A percentile compares a stretch with the other conserved stretches of the same genome.
Evolutionary conservation across 2,329 filamentous ascomycete genomes (phyloP).

Genomic region (Knufia petricola): DNA sequence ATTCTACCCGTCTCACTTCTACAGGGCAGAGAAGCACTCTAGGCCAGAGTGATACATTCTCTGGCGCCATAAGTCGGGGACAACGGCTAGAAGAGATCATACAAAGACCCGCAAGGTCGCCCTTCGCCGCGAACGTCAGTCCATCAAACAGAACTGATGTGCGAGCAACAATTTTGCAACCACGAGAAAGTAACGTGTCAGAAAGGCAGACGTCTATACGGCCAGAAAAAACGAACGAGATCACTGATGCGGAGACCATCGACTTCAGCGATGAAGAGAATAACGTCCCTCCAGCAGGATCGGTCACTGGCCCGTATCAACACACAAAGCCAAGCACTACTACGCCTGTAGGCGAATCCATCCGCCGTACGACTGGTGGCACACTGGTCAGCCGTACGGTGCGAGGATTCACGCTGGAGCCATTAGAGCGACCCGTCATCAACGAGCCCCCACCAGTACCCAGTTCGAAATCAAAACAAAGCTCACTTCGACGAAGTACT

Average conservation of each 20-base stretch:
- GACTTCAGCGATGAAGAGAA: conserved; percentile 9
- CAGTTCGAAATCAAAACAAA: too few species aligned
- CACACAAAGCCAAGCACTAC: background rate
- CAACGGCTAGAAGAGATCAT: conserved; percentile 1
- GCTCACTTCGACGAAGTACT: background rate
- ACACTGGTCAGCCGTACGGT: conserved; percentile 4
- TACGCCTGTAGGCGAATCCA: background rate
- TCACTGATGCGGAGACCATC: background rate
- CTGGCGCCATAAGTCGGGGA: conserved; percentile 4
- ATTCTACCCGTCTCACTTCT: background rate
- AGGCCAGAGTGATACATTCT: background rate
- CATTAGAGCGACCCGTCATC: background rate
- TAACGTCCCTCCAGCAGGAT: background rate
- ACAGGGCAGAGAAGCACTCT: background rate
- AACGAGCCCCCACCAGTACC: too few species aligned
- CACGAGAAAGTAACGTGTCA: background rate
- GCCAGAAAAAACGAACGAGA: background rate
- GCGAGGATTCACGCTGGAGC: conserved; percentile 6
- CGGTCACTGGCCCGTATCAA: background rate
- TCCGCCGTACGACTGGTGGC: background rate
- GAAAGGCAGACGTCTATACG: background rate
- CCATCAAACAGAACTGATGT: background rate
- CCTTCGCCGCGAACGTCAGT: background rate
- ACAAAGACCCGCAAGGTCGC: background rate
- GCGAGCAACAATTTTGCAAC: background rate